These are phyloP conservation scores for Cryphonectria japonica DNA, from an alignment of 2,329 filamentous ascomycete species.

Conservation along the genomic window DNA sequence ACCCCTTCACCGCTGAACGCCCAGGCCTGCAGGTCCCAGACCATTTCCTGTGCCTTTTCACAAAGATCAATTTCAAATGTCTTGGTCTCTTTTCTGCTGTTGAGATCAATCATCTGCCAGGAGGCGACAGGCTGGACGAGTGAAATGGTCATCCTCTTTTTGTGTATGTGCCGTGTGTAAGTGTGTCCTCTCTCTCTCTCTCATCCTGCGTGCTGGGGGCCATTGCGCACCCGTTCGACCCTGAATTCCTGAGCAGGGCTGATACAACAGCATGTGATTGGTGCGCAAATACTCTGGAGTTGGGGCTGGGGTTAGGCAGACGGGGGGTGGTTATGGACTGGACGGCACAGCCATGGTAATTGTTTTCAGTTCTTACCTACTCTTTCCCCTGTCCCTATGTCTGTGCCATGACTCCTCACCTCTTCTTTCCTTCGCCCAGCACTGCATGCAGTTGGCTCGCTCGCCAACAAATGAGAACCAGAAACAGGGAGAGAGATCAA, in stretches of 20 bases:
- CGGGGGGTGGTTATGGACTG: neutral
- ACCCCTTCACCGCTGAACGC: neutral
- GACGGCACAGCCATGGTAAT: neutral
- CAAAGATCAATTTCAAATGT: neutral
- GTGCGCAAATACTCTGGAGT: conserved; percentile 16
- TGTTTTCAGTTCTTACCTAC: neutral
- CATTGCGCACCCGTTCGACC: neutral
- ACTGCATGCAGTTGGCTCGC: neutral
- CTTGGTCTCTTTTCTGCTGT: neutral
- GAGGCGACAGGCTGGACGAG: neutral
- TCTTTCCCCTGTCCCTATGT: neutral
- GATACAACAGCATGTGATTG: neutral
- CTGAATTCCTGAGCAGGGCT: neutral
- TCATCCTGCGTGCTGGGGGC: neutral
- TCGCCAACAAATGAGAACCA: neutral
- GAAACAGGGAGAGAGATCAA: neutral
- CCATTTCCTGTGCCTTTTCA: neutral
- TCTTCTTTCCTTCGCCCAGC: neutral
- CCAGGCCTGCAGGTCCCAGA: neutral
- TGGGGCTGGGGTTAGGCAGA: neutral
- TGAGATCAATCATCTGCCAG: neutral
- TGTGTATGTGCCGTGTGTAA: too few species aligned
- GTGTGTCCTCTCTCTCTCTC: too few species aligned
- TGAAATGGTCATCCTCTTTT: neutral
- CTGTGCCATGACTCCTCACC: neutral